Base-by-base conservation (phyloP, 192 early-diverging fungal genomes). In the Diversispora eburnea region DNA sequence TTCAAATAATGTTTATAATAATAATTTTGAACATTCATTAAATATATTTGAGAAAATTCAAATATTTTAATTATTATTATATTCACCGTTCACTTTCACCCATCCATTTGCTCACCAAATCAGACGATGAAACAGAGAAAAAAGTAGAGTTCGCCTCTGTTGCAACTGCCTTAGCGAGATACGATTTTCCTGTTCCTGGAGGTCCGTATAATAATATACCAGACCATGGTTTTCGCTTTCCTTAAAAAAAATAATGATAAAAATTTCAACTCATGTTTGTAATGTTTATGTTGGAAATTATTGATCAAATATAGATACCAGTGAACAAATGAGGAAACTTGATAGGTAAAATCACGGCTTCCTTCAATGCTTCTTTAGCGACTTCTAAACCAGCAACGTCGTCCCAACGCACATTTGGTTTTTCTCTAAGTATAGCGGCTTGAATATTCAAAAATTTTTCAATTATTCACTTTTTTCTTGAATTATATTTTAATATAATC, bases 91-190 rank as follows among this genome's bases (percentile, higher is more conserved):
- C 97, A 85, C 90, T 91, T 80, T 99, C 96, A 59, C 97, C 96
- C 92, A 99, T 98, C 95, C 95, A 99, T 84, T 98, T 99, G 78
- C 90, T 92, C n/a, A 99, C 96, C 62, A 99, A 84, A 81, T 99
- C 97, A 4, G 96, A 97, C 4, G 96, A 98, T 12, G 93, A 95
- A 20, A 99, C 92, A 13, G 95, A 93, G 69, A 98, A 97, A 76
- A 99, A 99, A 17, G 95, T 96, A 4, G 95, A 91, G 65, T 95
- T 88, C 48, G 96, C 95, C 77, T 99, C 97, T 1, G 97, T 99
- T 3, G 97, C 97, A 33, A 99, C 94, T 0, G 97, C 97, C 77
- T 98, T 98, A 46, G 96, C 97, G 22, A 99, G 81, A 76, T 91
- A 97, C 9, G 95, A 94, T 80, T 99, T 99, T 67, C 96, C 97